Conservation (phyloP, 1,284 basidiomycete species). For the Pseudozyma thailandica region DNA sequence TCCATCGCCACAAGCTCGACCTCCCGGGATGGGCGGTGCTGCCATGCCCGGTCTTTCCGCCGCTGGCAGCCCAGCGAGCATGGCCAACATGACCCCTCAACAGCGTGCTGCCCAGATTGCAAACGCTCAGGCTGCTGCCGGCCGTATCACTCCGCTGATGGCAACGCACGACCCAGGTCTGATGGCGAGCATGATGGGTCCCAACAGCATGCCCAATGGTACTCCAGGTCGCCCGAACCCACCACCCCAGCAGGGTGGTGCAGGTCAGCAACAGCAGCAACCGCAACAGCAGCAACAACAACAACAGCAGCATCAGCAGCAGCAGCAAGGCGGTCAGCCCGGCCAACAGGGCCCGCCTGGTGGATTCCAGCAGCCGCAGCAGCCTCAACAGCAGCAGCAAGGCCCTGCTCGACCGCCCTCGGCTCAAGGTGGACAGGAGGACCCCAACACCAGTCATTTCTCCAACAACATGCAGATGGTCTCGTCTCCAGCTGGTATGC, state of each 20-base stretch:
- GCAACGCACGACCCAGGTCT: slow-evolving; percentile 59
- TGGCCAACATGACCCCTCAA: slow-evolving; percentile 46
- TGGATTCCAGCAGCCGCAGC: slow-evolving; percentile 34
- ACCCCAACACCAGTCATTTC: slow-evolving; percentile 36
- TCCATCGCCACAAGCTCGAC: slow-evolving; percentile 31
- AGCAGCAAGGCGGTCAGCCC: slow-evolving; percentile 35
- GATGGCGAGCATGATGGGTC: slow-evolving; percentile 61
- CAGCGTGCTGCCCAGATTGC: slow-evolving; percentile 51
- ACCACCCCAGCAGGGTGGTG: slow-evolving; percentile 41
- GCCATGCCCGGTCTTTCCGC: slow-evolving; percentile 22
- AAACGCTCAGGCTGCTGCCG: slow-evolving; percentile 45
- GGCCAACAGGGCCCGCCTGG: slow-evolving; percentile 21
- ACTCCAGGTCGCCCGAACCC: slow-evolving; percentile 25
- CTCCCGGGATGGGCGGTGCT: slow-evolving; percentile 29
- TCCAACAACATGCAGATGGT: slow-evolving; percentile 41
- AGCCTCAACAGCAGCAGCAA: slow-evolving; percentile 30
- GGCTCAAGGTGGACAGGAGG: slow-evolving; percentile 32
- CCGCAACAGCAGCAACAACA: slow-evolving; percentile 36
- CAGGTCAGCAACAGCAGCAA: slow-evolving; percentile 38
- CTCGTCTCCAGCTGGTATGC: slow-evolving; percentile 49
- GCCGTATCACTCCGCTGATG: slow-evolving; percentile 54
- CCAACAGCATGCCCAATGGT: slow-evolving; percentile 41
- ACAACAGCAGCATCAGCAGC: slow-evolving; percentile 43
- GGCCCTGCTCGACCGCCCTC: slow-evolving; percentile 33
- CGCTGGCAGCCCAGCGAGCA: slow-evolving; percentile 39